Base-by-base conservation (phyloP, 2,329 filamentous ascomycete genomes). In the Talaromyces sp. region DNA sequence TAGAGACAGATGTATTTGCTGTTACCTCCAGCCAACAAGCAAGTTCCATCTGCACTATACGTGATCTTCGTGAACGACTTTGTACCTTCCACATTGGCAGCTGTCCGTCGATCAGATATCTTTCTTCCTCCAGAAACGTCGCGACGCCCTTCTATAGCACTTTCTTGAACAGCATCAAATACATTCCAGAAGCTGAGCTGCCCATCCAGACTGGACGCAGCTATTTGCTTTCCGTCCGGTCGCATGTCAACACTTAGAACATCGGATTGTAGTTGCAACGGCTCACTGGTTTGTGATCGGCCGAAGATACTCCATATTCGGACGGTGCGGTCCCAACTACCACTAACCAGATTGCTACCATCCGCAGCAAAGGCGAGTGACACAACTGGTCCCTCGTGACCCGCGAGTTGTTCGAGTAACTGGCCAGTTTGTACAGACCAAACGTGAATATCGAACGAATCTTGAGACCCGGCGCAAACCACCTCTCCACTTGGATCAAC, bases 1-100 rank as follows among this genome's bases (percentile, higher is more conserved):
- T 99, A 99, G 65, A 99, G 79, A 75, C 95, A 98, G 61, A 99
- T 97, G 77, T 96, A 97, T 81, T 99, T 99, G 88, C 93, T 97
- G 82, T 95, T 97, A 37, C 95, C 95, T 57, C 88, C 93, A 0
- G 94, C 95, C 47, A 99, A 82, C 11, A 99, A 83, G 72, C 95
- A 97, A 67, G 88, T 91, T 13, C 95, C 95, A 74, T 99, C 95
- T 1, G 92, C 90, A 75, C 93, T 97, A 80, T 98, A 99, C 62
- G 87, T 87, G 69, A 99, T 91, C 7, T 90, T 90, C 72, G 86
- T 89, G 81, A 97, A 99, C 69, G 88, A 90, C 76, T 99, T 99
- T 48, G 92, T 97, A 43, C 92, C 92, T 1, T 92, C 86, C 2
- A 90, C 89, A 72, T 96, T 98, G 54, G 95, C 95, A 2, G 95